Conservation (phyloP, 805 yeast species). For the Cyberlindnera japonica region DNA sequence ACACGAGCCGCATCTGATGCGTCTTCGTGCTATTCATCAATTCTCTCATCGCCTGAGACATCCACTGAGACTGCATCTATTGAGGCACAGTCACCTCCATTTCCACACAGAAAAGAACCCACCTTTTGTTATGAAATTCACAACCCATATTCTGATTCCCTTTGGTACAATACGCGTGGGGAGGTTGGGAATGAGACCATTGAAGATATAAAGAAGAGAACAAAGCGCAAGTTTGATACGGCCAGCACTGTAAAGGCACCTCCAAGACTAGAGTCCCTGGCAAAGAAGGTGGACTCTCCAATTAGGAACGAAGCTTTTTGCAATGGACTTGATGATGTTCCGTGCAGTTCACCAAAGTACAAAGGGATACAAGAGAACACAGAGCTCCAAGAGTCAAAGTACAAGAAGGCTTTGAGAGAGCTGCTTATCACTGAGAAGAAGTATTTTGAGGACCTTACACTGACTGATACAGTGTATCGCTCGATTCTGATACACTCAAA, state of each 20-base stretch:
- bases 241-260: constrained; percentile 16
- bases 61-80: not conserved
- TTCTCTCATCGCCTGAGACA: constrained; percentile 3
- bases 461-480: constrained; percentile 32
- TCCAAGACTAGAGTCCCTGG: constrained; percentile 23
- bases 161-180: constrained; percentile 39
- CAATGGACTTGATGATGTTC: constrained; percentile 12
- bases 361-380: constrained; percentile 2
- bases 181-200: constrained; percentile 34
- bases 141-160: constrained; percentile 42
- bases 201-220: constrained; percentile 25
- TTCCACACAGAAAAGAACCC: not conserved
- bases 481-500: constrained; percentile 30
- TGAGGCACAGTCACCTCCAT: not conserved
- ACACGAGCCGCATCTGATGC: constrained; percentile 6
- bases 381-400: constrained; percentile 8
- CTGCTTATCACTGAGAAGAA: constrained; percentile 34
- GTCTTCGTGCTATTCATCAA: constrained; percentile 10
- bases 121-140: constrained; percentile 1
- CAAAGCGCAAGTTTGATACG: constrained; percentile 15
- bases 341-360: constrained; percentile 10
- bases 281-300: constrained; percentile 37
- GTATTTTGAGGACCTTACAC: constrained; percentile 30
- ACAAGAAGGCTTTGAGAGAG: constrained; percentile 25
- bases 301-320: constrained; percentile 25